Evolutionary conservation across 805 yeast species (phyloP).

Genomic region (Debaryomyces tyrocola): DNA sequence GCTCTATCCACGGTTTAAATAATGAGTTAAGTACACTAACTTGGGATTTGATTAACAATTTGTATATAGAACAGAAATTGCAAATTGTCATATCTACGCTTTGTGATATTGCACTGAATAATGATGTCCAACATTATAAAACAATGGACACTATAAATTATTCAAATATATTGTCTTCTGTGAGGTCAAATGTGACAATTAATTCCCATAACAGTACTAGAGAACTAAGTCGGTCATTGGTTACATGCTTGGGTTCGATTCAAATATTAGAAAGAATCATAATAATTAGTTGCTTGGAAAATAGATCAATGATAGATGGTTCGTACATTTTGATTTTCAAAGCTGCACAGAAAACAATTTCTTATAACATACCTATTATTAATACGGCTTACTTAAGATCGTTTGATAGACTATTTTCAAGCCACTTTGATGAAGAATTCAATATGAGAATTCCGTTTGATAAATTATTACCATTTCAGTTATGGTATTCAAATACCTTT

Average conservation of each 20-base stretch:
- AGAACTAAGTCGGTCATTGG: slow-evolving; percentile 10
- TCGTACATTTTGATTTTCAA: slow-evolving; percentile 27
- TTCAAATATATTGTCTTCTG: slow-evolving; percentile 4
- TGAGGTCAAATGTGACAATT: slow-evolving; percentile 8
- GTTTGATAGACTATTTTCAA: slow-evolving; percentile 39
- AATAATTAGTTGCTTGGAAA: slow-evolving; percentile 22
- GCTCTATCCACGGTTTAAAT: slow-evolving; percentile 42
- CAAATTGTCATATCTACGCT: slow-evolving; percentile 18
- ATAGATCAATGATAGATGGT: slow-evolving; percentile 14
- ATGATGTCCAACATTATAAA: background rate
- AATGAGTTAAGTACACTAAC: slow-evolving; percentile 32
- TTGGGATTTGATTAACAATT: slow-evolving; percentile 38
- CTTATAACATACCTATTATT: slow-evolving; percentile 36
- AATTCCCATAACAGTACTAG: slow-evolving; percentile 1
- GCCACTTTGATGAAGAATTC: slow-evolving; percentile 16
- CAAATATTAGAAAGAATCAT: slow-evolving; percentile 33
- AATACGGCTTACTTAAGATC: slow-evolving; percentile 41
- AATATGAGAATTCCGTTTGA: slow-evolving; percentile 14
- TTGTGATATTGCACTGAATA: slow-evolving; percentile 12
- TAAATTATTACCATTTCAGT: slow-evolving; percentile 36
- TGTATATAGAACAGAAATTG: slow-evolving; percentile 39
- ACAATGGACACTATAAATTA: background rate
- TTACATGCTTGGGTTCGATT: slow-evolving; percentile 40
- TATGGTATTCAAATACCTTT: slow-evolving; percentile 39
- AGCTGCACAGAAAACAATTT: slow-evolving; percentile 29